These are phyloP conservation scores for Curvularia sp. DNA, from an alignment of 2,329 filamentous ascomycete genomes.

Conservation along the genomic window DNA sequence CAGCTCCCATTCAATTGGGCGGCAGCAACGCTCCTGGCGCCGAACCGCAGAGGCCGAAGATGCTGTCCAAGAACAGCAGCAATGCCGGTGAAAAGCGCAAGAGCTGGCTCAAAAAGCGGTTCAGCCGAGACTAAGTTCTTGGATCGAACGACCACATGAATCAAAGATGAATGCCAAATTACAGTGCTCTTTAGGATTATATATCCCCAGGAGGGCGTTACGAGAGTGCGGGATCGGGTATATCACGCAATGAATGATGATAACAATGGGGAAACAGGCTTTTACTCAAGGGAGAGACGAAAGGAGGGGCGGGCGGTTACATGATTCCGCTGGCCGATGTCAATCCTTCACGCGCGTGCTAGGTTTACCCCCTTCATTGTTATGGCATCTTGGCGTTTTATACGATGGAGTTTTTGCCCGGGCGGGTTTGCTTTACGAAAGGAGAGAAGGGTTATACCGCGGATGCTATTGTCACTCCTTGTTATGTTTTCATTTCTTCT, in stretches of 20 bases:
- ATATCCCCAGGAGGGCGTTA: neutral
- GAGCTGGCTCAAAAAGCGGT: slow-evolving; percentile 86
- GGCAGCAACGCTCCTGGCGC: slow-evolving; percentile 21
- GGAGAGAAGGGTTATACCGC: neutral
- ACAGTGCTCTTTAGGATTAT: neutral
- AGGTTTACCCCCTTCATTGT: neutral
- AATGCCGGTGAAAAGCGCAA: slow-evolving; percentile 69
- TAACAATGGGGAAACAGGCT: neutral
- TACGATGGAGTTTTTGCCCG: neutral
- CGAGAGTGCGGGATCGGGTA: neutral
- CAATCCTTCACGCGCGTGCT: neutral
- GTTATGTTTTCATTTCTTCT: neutral
- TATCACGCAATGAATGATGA: neutral
- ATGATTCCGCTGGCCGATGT: neutral
- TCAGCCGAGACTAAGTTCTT: slow-evolving; percentile 69
- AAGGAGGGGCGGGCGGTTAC: neutral
- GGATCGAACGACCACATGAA: neutral
- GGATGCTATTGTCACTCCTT: neutral
- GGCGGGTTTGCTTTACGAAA: neutral
- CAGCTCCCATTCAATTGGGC: slow-evolving; percentile 38
- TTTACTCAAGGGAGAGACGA: neutral
- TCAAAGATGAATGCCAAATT: neutral
- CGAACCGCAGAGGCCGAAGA: slow-evolving; percentile 22
- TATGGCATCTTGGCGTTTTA: neutral
- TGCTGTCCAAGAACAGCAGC: slow-evolving; percentile 35